Evolutionary conservation across 176 grass and related monocot species (phyloP).

Genomic region (Thinopyrum elongatum): DNA sequence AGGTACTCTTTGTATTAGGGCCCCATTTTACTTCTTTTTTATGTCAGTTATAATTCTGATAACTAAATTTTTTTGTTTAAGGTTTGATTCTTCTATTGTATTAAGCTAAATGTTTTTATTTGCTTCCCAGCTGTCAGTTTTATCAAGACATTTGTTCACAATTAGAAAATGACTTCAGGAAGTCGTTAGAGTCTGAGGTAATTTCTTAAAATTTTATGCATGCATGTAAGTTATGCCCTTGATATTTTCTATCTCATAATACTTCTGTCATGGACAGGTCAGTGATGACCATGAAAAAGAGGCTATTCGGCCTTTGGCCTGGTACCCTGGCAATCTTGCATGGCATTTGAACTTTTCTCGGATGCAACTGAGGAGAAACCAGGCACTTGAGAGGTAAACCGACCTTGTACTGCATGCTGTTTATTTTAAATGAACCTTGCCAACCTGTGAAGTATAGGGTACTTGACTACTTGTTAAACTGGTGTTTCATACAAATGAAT

Average conservation of each 20-base stretch:
- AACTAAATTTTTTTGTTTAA: neutral
- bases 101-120: slow-evolving; percentile 11
- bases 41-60: neutral
- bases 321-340: slow-evolving; percentile 98
- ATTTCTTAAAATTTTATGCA: slow-evolving; percentile 5
- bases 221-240: neutral
- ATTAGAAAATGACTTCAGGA: slow-evolving; percentile 89
- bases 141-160: slow-evolving; percentile 82
- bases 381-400: slow-evolving; percentile 91
- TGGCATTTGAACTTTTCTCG: slow-evolving; percentile 99
- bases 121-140: slow-evolving; percentile 76
- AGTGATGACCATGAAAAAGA: slow-evolving; percentile 69
- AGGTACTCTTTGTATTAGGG: neutral
- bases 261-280: slow-evolving; percentile 45
- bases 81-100: slow-evolving; percentile 31
- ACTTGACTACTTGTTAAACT: neutral
- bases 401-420: neutral
- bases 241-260: slow-evolving; percentile 21
- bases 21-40: neutral
- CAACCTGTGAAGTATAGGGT: neutral
- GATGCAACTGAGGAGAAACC: slow-evolving; percentile 96
- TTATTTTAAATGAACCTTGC: slow-evolving; percentile 19
- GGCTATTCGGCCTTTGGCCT: slow-evolving; percentile 89
- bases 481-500: neutral
- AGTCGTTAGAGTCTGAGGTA: slow-evolving; percentile 83